Base-by-base conservation (phyloP, 768 basidiomycete genomes). In the Mycena polygramma region DNA sequence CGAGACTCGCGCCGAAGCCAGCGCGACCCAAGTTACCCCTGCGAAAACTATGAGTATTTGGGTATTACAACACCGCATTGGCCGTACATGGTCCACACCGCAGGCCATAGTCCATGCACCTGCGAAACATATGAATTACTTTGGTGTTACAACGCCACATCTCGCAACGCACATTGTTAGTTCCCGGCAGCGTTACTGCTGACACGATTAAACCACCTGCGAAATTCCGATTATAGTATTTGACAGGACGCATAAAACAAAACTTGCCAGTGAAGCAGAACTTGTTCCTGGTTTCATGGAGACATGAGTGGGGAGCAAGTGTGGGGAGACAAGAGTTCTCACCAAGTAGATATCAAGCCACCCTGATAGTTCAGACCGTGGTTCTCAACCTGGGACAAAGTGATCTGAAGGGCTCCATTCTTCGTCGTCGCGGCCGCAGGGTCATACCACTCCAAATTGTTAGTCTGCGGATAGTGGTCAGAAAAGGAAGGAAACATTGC, bases 401-500 rank as follows among this genome's bases (percentile, higher is more conserved):
- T 94, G 75, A 97, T 89, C 72, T 92, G 87, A 48, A 98, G 87
- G 48, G 86, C 82, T 24, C 97, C 97, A 72, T 87, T 83, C 69
- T 82, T 82, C 11, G 97, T 98, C 9, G 89, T 92, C 57, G 94
- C 81, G 20, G 92, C 91, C 35, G 82, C 88, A 0, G 96, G 96
- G 77, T 93, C 92, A 78, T 97, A 96, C 94, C 95, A 97, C 80
- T 98, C 93, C 77, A 93, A 72, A 76, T 93, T 92, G 71, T 88
- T 88, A 20, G 92, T 91, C 88, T 91, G 60, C 22, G 57, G 61
- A 7, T 63, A 37, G 52, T 30, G 30, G 20, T 49, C 57, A 46
- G 36, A 49, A 5, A 13, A 22, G n/a, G 14, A 45, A 55, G 59
- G 66, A 49, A 46, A 39, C 69, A 35, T 22, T 5, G 57, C 49